phyloP scores from a whole-genome alignment of 2,329 filamentous ascomycete genomes.

The Diaporthe sp. region DNA sequence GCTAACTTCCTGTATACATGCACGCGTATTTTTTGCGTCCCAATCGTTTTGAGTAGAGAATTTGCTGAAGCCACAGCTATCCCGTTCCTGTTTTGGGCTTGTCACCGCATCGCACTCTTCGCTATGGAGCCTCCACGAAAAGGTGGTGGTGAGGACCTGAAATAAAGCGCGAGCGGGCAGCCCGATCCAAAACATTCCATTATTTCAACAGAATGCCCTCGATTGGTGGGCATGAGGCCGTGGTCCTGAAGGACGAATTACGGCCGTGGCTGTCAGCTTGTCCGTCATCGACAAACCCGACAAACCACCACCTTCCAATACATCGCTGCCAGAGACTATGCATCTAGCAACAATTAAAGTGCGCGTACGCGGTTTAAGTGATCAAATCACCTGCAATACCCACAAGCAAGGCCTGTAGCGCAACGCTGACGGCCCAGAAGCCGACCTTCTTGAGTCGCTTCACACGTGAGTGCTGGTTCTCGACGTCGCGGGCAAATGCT shows the following conservation, averaged over 20 bases:
- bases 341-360: not conserved
- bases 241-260: too few relatives aligned
- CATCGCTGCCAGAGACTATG: not conserved
- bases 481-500: constrained; percentile 91
- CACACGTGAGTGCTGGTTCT: constrained; percentile 87
- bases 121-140: not conserved
- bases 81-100: not conserved
- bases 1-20: constrained; percentile 20
- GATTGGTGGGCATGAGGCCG: not conserved
- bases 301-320: not conserved
- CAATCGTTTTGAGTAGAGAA: constrained; percentile 16
- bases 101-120: not conserved
- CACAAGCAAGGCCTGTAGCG: constrained; percentile 93
- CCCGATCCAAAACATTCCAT: not conserved
- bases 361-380: constrained; percentile 31
- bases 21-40: not conserved
- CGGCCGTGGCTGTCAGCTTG: not conserved
- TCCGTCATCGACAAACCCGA: not conserved
- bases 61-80: not conserved
- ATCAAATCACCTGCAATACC: constrained; percentile 88
- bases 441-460: constrained; percentile 91
- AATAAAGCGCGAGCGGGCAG: not conserved
- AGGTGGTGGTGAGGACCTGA: not conserved
- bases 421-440: constrained; percentile 93
- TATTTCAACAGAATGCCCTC: too few relatives aligned